phyloP scores from a whole-genome alignment of 2,329 filamentous ascomycete species.

The Neodidymelliopsis sp. region DNA sequence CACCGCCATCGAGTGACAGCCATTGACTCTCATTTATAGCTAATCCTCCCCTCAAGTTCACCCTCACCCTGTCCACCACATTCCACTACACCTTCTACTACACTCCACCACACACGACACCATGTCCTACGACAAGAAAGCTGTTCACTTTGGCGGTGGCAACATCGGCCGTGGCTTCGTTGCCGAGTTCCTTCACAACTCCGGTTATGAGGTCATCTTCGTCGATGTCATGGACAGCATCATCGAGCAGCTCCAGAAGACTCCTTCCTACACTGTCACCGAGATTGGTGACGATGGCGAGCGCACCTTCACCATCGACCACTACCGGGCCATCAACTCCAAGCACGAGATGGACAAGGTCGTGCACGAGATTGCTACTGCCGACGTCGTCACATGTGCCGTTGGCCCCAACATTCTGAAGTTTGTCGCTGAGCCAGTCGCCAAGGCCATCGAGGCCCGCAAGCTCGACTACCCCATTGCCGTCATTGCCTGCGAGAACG shows the following conservation, averaged over 20 bases:
- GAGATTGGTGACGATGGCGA: constrained; percentile 89
- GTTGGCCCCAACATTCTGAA: constrained; percentile 96
- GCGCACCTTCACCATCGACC: constrained; percentile 81
- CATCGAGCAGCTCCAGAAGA: constrained; percentile 79
- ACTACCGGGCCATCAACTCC: constrained; percentile 97
- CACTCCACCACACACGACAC: constrained; percentile 20
- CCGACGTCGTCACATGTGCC: constrained; percentile 93
- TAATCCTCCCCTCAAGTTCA: constrained; percentile 9
- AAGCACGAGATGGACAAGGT: constrained; percentile 83
- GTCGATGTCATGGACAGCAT: constrained; percentile 89
- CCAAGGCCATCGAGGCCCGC: constrained; percentile 87
- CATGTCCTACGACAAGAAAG: constrained; percentile 56
- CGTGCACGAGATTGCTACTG: constrained; percentile 82
- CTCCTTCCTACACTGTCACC: constrained; percentile 85
- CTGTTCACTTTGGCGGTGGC: constrained; percentile 61
- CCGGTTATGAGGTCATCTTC: constrained; percentile 95
- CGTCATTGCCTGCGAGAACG: constrained; percentile 98
- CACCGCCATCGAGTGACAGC: neutral
- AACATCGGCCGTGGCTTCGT: constrained; percentile 61
- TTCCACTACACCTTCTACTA: constrained; percentile 3
- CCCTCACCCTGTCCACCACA: constrained; percentile 6
- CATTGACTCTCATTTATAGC: constrained; percentile 8
- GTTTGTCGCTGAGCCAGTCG: constrained; percentile 95
- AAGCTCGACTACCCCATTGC: constrained; percentile 73
- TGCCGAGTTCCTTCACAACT: constrained; percentile 81